Evolutionary conservation across 2,329 filamentous ascomycete species (phyloP).

Genomic region (Periconia macrospinosa): DNA sequence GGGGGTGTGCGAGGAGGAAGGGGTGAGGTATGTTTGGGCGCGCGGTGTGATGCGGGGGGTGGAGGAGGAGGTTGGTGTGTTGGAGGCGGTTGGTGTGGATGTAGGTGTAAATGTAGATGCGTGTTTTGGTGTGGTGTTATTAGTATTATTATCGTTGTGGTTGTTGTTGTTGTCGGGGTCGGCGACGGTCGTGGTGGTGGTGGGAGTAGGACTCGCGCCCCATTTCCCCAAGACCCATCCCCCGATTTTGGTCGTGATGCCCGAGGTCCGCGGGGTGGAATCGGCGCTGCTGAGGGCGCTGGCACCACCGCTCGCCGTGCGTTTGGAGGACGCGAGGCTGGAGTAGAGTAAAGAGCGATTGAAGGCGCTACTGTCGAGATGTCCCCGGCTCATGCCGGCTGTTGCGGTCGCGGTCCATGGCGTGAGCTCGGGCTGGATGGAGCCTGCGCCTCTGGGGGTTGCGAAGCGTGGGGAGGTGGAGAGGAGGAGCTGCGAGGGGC

Average conservation of each 20-base stretch:
- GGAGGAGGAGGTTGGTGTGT: not conserved
- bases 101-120: not conserved
- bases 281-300: slow-evolving; percentile 12
- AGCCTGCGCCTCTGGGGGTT: slow-evolving; percentile 48
- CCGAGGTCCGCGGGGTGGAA: slow-evolving; percentile 23
- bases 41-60: not conserved
- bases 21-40: not conserved
- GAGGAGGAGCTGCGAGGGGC: slow-evolving; percentile 73
- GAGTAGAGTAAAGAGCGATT: slow-evolving; percentile 56
- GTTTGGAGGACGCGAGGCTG: slow-evolving; percentile 26
- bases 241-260: slow-evolving; percentile 59
- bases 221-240: slow-evolving; percentile 68
- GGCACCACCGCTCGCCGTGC: slow-evolving; percentile 3
- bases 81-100: slow-evolving; percentile 1
- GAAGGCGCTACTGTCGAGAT: slow-evolving; percentile 55
- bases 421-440: slow-evolving; percentile 42
- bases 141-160: not conserved
- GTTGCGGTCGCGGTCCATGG: slow-evolving; percentile 52
- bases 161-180: not conserved
- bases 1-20: not conserved
- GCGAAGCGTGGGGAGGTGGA: slow-evolving; percentile 55
- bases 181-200: not conserved
- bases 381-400: slow-evolving; percentile 53
- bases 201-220: slow-evolving; percentile 56
- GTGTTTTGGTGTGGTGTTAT: not conserved